Evolutionary conservation across 2,329 filamentous ascomycete species (phyloP), one percentile per base, ranked within the genome.

Genomic region (Septoria petroselini): DNA sequence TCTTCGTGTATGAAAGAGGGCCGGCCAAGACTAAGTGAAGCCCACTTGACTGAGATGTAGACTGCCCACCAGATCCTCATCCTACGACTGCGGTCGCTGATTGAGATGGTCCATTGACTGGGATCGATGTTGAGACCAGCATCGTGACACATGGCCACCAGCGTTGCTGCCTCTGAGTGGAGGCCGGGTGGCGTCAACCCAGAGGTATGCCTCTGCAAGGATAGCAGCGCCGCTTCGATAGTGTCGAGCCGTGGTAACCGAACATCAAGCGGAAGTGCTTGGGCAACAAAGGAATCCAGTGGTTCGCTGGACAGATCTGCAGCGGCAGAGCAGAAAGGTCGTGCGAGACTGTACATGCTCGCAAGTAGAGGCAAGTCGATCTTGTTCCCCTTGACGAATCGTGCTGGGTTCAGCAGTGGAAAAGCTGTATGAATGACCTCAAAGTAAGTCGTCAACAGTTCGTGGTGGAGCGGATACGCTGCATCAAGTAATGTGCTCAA

Each of bases 21-120:
- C 7, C 58, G 51, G 9, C 58, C 58, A 8, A 60, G 53, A 3
- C 55, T 53, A 8, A 58, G 37, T 21, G 58, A 55, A 4, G 51
- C 38, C 58, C 58, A 60, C 39, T 58, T 58, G 30, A 58, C 58
- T 9, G 42, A 35, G 6, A 58, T 55, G 41, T 55, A 58, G 6
- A 54, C n/a, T 2, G 55, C 53, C 52, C 51, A 58, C 58, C 58
- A 60, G n/a, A 60, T 52, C 12, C 58, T 50, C 35, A 57, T 60
- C 8, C 58, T 43, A 9, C 58, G 50, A 30, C 44, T 55, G 6
- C 50, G 38, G 34, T 58, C 53, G 2, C 41, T 30, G 5, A 41
- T 18, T 3, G 55, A 53, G 7, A 60, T 33, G 31, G 55, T 46
- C 58, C 58, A 60, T n/a, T 45, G 46, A 7, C 51, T 41, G 9